These are phyloP conservation scores for Ichthyophthirius multifiliis DNA, from an alignment of 169 alveolate genomes.

Conservation along the genomic window DNA sequence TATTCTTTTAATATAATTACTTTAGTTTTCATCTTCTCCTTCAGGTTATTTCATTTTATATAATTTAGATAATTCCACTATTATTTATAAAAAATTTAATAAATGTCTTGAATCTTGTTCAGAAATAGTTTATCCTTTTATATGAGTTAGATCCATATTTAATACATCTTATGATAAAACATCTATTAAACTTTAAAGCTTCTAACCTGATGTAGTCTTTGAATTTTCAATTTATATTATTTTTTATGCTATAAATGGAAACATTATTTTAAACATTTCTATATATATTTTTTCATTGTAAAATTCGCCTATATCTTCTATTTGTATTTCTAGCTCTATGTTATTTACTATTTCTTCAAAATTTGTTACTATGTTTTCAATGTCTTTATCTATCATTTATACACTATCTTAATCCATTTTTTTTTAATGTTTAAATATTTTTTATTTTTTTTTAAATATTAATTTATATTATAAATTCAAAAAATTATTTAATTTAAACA, in stretches of 20 bases:
- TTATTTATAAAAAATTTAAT: neutral
- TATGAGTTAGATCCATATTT: neutral
- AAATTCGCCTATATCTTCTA: neutral
- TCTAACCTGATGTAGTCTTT: neutral
- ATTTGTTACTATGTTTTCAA: neutral
- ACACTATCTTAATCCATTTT: neutral
- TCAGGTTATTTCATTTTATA: neutral
- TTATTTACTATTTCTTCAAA: neutral
- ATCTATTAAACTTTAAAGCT: neutral
- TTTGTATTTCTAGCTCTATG: neutral
- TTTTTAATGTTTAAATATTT: too few relatives aligned
- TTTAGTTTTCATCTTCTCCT: neutral
- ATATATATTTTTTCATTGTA: neutral
- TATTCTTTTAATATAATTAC: neutral
- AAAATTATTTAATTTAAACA: too few relatives aligned
- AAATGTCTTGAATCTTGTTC: slow-evolving; percentile 1
- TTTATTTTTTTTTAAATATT: too few relatives aligned
- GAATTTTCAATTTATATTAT: neutral
- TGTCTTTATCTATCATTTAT: neutral
- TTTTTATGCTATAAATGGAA: neutral
- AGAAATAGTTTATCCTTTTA: neutral
- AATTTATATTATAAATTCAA: too few relatives aligned
- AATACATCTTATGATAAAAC: neutral
- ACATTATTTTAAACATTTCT: slow-evolving; percentile 7
- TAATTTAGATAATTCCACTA: neutral